Conservation (phyloP, 495 filamentous ascomycete species). For the Hypoxylon lienhwacheense region DNA sequence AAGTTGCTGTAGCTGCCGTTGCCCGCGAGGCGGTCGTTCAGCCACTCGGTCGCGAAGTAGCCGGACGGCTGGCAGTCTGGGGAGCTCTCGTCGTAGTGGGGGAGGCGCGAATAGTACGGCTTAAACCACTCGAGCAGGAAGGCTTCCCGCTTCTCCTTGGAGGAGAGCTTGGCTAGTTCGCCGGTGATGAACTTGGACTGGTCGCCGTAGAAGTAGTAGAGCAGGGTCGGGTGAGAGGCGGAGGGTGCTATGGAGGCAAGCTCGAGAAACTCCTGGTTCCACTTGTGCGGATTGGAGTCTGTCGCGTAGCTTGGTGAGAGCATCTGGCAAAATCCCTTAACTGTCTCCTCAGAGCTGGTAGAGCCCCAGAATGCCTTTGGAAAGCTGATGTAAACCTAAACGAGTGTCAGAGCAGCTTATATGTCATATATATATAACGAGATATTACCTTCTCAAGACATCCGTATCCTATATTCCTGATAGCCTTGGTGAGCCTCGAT, state of each 20-base stretch:
- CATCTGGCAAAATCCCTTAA: slow-evolving; percentile 67
- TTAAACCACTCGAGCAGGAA: slow-evolving; percentile 63
- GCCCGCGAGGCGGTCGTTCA: slow-evolving; percentile 78
- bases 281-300: slow-evolving; percentile 62
- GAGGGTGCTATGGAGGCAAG: slow-evolving; percentile 64
- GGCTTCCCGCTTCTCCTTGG: slow-evolving; percentile 43
- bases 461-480: slow-evolving; percentile 80
- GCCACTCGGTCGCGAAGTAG: slow-evolving; percentile 76
- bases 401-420: slow-evolving; percentile 3
- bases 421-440: not conserved
- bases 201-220: slow-evolving; percentile 87
- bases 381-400: slow-evolving; percentile 80
- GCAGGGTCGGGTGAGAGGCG: slow-evolving; percentile 76
- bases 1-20: slow-evolving; percentile 93
- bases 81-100: slow-evolving; percentile 57
- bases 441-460: slow-evolving; percentile 74
- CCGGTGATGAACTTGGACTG: slow-evolving; percentile 54
- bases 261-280: slow-evolving; percentile 81
- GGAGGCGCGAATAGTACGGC: slow-evolving; percentile 76
- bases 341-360: slow-evolving; percentile 26
- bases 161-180: slow-evolving; percentile 41
- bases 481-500: slow-evolving; percentile 65
- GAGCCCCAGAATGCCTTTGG: slow-evolving; percentile 63
- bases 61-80: slow-evolving; percentile 63
- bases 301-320: slow-evolving; percentile 64